phyloP scores from a whole-genome alignment of 2,329 filamentous ascomycete species.

The Xylariaceae sp. region DNA sequence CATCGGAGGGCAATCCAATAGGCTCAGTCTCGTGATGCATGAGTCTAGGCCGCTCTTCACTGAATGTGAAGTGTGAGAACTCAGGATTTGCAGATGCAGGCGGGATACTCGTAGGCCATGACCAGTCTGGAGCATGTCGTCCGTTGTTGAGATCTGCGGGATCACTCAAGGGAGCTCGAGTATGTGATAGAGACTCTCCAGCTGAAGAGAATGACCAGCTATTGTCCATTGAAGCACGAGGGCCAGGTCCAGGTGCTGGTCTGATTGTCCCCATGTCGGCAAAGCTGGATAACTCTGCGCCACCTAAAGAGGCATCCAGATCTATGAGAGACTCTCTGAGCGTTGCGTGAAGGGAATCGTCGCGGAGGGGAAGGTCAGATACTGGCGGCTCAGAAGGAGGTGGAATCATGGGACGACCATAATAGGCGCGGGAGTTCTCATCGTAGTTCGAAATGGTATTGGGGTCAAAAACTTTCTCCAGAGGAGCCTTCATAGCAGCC shows the following conservation, averaged over 20 bases:
- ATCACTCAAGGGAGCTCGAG: constrained; percentile 60
- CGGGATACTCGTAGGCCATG: constrained; percentile 60
- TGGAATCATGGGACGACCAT: constrained; percentile 54
- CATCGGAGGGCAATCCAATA: constrained; percentile 47
- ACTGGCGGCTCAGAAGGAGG: constrained; percentile 33
- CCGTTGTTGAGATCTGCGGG: constrained; percentile 60
- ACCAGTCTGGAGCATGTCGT: constrained; percentile 62
- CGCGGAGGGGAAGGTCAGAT: constrained; percentile 65
- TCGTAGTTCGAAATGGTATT: constrained; percentile 69
- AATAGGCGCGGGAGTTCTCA: constrained; percentile 67
- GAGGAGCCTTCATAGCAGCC: constrained; percentile 61
- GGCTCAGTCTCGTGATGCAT: constrained; percentile 60
- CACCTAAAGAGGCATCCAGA: constrained; percentile 64
- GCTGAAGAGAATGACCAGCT: constrained; percentile 51
- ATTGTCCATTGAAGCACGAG: constrained; percentile 56
- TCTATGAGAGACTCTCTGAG: constrained; percentile 70
- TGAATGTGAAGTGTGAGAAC: constrained; percentile 57
- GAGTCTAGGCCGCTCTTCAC: constrained; percentile 51
- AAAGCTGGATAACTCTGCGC: constrained; percentile 62
- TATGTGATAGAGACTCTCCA: constrained; percentile 49
- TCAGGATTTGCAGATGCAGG: constrained; percentile 61
- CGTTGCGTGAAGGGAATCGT: constrained; percentile 58
- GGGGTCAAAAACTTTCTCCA: constrained; percentile 70
- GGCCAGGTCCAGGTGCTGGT: constrained; percentile 43
- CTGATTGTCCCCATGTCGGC: constrained; percentile 67